Conservation (phyloP, 495 filamentous ascomycete genomes). For the Bathelium albidoporum region DNA sequence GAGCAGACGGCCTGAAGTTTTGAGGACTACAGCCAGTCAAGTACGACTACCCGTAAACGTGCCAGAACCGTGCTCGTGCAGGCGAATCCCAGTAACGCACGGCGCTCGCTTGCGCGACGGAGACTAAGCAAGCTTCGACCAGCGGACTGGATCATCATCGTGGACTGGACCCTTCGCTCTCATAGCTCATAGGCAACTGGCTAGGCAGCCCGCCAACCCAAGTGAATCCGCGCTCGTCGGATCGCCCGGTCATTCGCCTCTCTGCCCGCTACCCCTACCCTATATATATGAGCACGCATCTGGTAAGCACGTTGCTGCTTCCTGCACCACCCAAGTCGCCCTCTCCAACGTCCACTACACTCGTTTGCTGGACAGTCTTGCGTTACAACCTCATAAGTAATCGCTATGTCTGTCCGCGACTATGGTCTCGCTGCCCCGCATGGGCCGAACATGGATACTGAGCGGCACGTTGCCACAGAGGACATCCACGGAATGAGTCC, state of each 20-base stretch:
- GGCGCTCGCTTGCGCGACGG: background rate
- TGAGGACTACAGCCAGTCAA: background rate
- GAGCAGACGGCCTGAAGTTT: too few species aligned
- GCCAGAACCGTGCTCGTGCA: background rate
- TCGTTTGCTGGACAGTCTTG: background rate
- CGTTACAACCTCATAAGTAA: constrained; percentile 4
- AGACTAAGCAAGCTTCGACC: background rate
- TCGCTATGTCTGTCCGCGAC: constrained; percentile 31
- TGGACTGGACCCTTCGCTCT: background rate
- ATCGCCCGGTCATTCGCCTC: background rate
- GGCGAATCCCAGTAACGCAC: background rate
- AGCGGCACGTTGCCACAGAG: constrained; percentile 24
- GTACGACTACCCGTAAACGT: background rate
- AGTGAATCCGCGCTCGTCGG: background rate
- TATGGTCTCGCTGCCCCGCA: constrained; percentile 39
- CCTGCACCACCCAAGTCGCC: background rate
- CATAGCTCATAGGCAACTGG: too few species aligned
- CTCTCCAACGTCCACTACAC: background rate
- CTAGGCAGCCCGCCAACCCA: too few species aligned
- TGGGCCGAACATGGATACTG: constrained; percentile 29
- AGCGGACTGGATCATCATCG: background rate
- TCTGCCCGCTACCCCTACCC: background rate
- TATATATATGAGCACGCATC: background rate
- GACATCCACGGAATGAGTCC: constrained; percentile 41
- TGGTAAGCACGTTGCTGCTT: background rate